A percentile compares a stretch with the other conserved stretches of the same genome.
These are phyloP conservation scores for Massarina eburnea DNA, from an alignment of 2,329 filamentous ascomycete genomes.

Conservation along the genomic window DNA sequence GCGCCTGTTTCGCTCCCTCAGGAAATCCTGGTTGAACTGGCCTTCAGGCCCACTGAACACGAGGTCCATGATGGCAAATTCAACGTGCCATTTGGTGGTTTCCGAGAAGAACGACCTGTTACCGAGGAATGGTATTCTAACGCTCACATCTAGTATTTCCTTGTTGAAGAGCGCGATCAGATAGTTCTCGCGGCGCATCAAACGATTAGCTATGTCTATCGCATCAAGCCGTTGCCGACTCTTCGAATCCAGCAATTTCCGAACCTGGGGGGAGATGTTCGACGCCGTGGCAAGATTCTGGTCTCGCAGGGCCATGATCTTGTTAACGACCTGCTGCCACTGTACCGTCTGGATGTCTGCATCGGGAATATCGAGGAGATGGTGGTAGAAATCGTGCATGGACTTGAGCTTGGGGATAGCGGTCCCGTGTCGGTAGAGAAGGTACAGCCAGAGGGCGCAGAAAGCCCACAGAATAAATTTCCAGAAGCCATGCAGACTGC, in stretches of 20 bases:
- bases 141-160: constrained; percentile 82
- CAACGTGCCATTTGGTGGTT: constrained; percentile 88
- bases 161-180: constrained; percentile 97
- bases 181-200: constrained; percentile 97
- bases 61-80: constrained; percentile 88
- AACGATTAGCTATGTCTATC: constrained; percentile 91
- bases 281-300: constrained; percentile 81
- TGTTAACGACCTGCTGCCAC: constrained; percentile 87
- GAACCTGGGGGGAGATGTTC: constrained; percentile 59
- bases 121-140: constrained; percentile 81
- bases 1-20: constrained; percentile 79
- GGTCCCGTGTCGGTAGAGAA: constrained; percentile 71
- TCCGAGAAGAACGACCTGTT: constrained; percentile 82
- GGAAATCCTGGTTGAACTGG: constrained; percentile 81
- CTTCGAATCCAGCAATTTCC: constrained; percentile 72
- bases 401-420: constrained; percentile 73
- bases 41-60: constrained; percentile 82
- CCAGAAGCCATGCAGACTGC: constrained; percentile 71
- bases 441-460: constrained; percentile 82
- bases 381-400: constrained; percentile 82
- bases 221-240: constrained; percentile 94
- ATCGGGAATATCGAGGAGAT: constrained; percentile 80
- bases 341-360: constrained; percentile 91
- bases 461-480: constrained; percentile 82
- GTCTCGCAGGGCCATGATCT: constrained; percentile 81